A percentile compares a stretch with the other conserved stretches of the same genome.
These are phyloP conservation scores for Tremella yokohamensis DNA, from an alignment of 768 basidiomycete genomes.

Conservation along the genomic window DNA sequence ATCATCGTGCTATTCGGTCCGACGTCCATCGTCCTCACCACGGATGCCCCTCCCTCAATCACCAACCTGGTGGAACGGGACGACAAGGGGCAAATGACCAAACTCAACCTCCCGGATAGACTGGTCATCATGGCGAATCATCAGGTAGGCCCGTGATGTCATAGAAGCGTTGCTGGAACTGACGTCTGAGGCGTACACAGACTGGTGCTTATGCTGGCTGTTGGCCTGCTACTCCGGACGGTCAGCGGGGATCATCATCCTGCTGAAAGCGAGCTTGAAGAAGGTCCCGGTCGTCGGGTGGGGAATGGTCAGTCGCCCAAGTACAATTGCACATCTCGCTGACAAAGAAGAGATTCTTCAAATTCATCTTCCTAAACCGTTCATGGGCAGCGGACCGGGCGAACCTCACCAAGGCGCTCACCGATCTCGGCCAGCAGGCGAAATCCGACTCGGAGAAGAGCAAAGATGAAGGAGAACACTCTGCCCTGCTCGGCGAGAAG, in stretches of 20 bases:
- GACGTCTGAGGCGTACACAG: conserved; percentile 39
- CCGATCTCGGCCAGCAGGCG: conserved; percentile 60
- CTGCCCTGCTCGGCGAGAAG: background rate
- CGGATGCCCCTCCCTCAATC: conserved; percentile 45
- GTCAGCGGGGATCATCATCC: conserved; percentile 74
- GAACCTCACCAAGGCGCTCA: conserved; percentile 64
- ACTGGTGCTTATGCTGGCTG: conserved; percentile 68
- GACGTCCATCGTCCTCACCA: conserved; percentile 42
- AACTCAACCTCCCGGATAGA: conserved; percentile 70
- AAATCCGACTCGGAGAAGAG: conserved; percentile 15
- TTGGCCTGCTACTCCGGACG: conserved; percentile 40
- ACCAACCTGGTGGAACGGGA: conserved; percentile 61
- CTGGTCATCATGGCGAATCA: conserved; percentile 87
- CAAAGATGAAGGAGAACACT: conserved; percentile 9
- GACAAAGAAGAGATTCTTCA: conserved; percentile 73
- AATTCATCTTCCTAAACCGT: conserved; percentile 87
- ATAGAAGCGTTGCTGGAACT: too few relatives aligned
- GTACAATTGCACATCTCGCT: background rate
- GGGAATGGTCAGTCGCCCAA: conserved; percentile 56
- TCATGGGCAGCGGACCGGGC: conserved; percentile 82
- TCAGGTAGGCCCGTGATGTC: conserved; percentile 48
- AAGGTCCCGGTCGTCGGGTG: conserved; percentile 83
- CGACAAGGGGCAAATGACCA: conserved; percentile 57
- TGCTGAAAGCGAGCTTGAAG: conserved; percentile 85
- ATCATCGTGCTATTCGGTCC: conserved; percentile 42